Percentiles rank a stretch among this genome's conserved stretches.
Conservation (phyloP, 1,284 basidiomycete species). For the Phellopilus nigrolimitatus region DNA sequence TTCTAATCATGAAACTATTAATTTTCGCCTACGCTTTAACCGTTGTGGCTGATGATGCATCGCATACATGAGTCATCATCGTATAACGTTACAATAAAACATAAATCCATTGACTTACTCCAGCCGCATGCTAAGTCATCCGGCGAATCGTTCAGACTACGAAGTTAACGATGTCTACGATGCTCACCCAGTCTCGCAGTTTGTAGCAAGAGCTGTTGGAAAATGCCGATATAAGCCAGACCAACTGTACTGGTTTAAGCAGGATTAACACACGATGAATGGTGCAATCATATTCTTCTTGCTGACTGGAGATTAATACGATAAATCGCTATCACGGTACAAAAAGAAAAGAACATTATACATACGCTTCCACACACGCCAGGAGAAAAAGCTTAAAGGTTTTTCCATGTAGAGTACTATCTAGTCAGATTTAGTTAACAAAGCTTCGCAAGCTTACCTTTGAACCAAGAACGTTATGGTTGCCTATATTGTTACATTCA, state of each 20-base stretch:
- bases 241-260: too few relatives aligned
- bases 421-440: neutral
- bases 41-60: slow-evolving; percentile 9
- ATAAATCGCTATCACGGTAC: neutral
- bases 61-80: neutral
- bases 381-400: slow-evolving; percentile 15
- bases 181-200: slow-evolving; percentile 9
- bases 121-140: slow-evolving; percentile 14
- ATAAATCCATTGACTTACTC: slow-evolving; percentile 6
- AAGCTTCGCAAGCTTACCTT: slow-evolving; percentile 1
- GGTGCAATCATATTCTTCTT: slow-evolving; percentile 9
- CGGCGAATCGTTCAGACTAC: neutral
- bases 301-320: slow-evolving; percentile 10
- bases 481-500: slow-evolving; percentile 1
- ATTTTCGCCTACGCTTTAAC: slow-evolving; percentile 11
- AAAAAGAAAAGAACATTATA: neutral
- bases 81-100: neutral
- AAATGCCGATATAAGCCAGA: neutral
- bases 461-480: slow-evolving; percentile 19
- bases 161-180: neutral
- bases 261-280: slow-evolving; percentile 4
- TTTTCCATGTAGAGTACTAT: neutral
- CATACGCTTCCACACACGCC: slow-evolving; percentile 19
- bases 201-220: slow-evolving; percentile 5
- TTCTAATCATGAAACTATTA: neutral